Evolutionary conservation across 1,139 yeast species (phyloP).

Genomic region (Yamadazyma spencermartinsiae): DNA sequence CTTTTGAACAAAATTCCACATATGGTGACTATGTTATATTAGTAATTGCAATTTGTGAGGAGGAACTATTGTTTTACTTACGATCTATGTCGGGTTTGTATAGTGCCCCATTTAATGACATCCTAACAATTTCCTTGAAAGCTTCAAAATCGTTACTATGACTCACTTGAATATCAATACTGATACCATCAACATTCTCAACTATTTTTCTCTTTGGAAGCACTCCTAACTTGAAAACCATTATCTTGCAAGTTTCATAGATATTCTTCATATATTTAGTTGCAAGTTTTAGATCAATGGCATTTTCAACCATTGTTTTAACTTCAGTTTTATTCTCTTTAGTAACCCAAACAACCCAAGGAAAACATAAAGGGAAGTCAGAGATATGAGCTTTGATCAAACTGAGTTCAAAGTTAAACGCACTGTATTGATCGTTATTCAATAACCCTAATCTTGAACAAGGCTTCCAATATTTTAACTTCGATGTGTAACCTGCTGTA

Average conservation of each 20-base stretch:
- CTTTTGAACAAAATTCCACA: slow-evolving; percentile 23
- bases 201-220: slow-evolving; percentile 17
- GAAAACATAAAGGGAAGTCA: slow-evolving; percentile 20
- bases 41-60: slow-evolving; percentile 3
- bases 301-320: slow-evolving; percentile 17
- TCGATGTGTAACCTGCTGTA: not conserved
- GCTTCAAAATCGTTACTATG: slow-evolving; percentile 12
- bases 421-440: slow-evolving; percentile 15
- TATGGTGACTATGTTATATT: slow-evolving; percentile 15
- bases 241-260: slow-evolving; percentile 9
- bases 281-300: slow-evolving; percentile 17
- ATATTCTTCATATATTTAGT: slow-evolving; percentile 9
- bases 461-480: slow-evolving; percentile 11
- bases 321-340: slow-evolving; percentile 8
- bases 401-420: slow-evolving; percentile 14
- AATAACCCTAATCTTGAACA: slow-evolving; percentile 19
- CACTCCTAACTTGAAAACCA: slow-evolving; percentile 18
- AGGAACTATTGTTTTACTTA: slow-evolving; percentile 12
- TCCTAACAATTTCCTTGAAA: slow-evolving; percentile 12
- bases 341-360: slow-evolving; percentile 21
- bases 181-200: slow-evolving; percentile 10
- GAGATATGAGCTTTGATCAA: slow-evolving; percentile 12
- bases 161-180: slow-evolving; percentile 16
- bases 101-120: slow-evolving; percentile 17
- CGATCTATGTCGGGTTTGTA: slow-evolving; percentile 18